Evolutionary conservation across 129 eudicot species (phyloP).

Genomic region (Helichrysum umbraculigerum): DNA sequence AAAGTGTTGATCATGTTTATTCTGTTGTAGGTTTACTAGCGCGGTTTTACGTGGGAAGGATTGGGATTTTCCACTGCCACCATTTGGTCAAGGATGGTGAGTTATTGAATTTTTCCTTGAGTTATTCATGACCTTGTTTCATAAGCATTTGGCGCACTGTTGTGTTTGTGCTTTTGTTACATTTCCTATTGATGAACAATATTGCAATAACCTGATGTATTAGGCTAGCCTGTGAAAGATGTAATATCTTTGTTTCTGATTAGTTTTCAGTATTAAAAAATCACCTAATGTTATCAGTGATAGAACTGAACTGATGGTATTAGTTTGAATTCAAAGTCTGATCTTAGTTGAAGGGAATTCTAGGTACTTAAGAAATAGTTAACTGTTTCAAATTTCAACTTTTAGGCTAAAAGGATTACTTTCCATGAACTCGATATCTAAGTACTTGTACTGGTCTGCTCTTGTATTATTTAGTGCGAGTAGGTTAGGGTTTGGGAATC

Average conservation of each 20-base stretch:
- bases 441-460: neutral
- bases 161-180: slow-evolving; percentile 26
- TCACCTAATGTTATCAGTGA: neutral
- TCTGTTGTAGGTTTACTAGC: slow-evolving; percentile 71
- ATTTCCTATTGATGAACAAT: slow-evolving; percentile 10
- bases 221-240: neutral
- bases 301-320: neutral
- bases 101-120: slow-evolving; percentile 22
- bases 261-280: neutral
- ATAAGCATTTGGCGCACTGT: slow-evolving; percentile 5
- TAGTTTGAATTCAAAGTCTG: neutral
- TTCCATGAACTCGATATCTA: neutral
- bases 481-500: no score
- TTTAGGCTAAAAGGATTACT: neutral
- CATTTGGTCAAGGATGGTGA: slow-evolving; percentile 98
- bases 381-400: neutral
- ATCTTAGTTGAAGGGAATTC: no score
- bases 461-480: no score
- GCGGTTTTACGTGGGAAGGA: slow-evolving; percentile 87
- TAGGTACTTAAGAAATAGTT: neutral
- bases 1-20: neutral
- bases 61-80: slow-evolving; percentile 94
- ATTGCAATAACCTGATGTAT: slow-evolving; percentile 12
- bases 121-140: slow-evolving; percentile 4
- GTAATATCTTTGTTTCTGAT: neutral